phyloP scores from a whole-genome alignment of 352 stramenopile species.

The Globisporangium carolinianum region DNA sequence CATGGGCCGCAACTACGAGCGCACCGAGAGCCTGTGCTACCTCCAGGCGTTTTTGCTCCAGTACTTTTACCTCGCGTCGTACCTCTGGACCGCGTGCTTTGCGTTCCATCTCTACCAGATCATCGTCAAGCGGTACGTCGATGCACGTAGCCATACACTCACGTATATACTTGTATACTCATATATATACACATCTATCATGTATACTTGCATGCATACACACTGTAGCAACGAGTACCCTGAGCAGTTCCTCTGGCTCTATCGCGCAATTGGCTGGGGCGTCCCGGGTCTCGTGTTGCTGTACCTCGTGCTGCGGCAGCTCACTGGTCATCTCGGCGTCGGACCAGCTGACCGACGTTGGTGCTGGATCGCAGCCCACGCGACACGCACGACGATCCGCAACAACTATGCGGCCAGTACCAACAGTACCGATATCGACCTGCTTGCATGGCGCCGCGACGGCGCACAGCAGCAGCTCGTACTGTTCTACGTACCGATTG shows the following conservation, averaged over 20 bases:
- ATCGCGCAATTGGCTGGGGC: constrained; percentile 60
- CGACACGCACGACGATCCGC: constrained; percentile 7
- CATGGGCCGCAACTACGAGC: constrained; percentile 22
- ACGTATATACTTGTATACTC: no score
- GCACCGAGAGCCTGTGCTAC: constrained; percentile 52
- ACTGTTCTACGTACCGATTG: constrained; percentile 62
- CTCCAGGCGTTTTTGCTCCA: constrained; percentile 59
- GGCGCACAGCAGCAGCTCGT: constrained; percentile 56
- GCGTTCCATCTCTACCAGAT: constrained; percentile 85
- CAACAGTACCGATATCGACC: neutral
- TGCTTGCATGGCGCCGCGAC: constrained; percentile 25
- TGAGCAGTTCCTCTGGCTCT: constrained; percentile 51
- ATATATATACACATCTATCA: no score
- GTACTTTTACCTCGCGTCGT: constrained; percentile 80
- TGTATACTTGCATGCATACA: neutral
- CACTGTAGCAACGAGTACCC: constrained; percentile 59
- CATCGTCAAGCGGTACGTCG: constrained; percentile 55
- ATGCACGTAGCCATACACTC: neutral
- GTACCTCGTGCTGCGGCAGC: constrained; percentile 56
- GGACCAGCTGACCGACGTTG: constrained; percentile 58
- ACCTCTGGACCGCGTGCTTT: constrained; percentile 81
- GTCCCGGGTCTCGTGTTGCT: constrained; percentile 44
- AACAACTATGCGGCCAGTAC: constrained; percentile 12
- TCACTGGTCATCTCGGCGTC: constrained; percentile 64
- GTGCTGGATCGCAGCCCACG: constrained; percentile 69